Base-by-base conservation (phyloP, 495 filamentous ascomycete genomes). In the Neurospora sp. region DNA sequence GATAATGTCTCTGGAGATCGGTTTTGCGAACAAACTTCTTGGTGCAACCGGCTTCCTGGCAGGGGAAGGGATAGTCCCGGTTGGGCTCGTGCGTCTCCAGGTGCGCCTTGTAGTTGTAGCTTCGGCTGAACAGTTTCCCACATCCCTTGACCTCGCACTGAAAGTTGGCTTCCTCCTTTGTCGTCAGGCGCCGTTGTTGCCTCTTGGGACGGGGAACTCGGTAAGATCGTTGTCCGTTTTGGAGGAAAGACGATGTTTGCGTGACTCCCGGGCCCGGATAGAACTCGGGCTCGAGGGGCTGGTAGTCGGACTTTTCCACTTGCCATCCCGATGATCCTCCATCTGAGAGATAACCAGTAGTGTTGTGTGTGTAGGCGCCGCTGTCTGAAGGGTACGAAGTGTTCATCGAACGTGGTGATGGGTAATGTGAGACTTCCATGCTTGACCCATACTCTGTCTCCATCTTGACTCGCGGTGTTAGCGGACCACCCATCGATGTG, bases 91-190 rank as follows among this genome's bases (percentile, higher is more conserved):
- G 95, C 9, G 89, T 95, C 78, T 96, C 93, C 86, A 96, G 87
- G 81, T 98, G 95, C 71, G 93, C 90, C 78, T 92, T 93, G 81
- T 91, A 93, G 83, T 98, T 98, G 83, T 94, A 98, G 78, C 89
- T 92, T 71, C 95, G 84, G 74, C 92, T 92, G 79, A 98, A 98
- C 9, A 90, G 86, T 82, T 90, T 91, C 31, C 91, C 91, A 80
- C 95, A 98, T 18, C 86, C 85, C 79, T 86, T 85, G 12, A 90
- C 81, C 35, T 88, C 84, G 79, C 95, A 98, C 73, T 89, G 81
- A 78, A 90, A 92, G 72, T 91, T 94, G 48, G 93, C 92, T 81
- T 93, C 90, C 73, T 91, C 91, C 69, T 87, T 87, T 39, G 90
- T 90, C 37, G 91, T 93, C 70, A 89, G 81, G 73, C 88, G 87